Percentiles rank a stretch among this genome's conserved stretches.
These are phyloP conservation scores for Xylariaceae sp. DNA, from an alignment of 2,329 filamentous ascomycete species.

Conservation along the genomic window DNA sequence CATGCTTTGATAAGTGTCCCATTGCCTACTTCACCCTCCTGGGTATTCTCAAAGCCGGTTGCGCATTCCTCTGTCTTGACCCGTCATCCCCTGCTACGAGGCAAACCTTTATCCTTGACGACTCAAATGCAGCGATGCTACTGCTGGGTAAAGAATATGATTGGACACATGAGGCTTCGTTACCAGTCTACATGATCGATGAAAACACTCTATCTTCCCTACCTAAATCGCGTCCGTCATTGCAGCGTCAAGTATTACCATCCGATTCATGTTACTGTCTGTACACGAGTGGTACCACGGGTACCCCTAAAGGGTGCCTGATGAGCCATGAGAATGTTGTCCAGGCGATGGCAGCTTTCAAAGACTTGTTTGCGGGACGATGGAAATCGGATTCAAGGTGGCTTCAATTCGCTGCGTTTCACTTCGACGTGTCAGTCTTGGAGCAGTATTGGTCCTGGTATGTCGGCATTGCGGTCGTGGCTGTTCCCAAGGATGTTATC, in stretches of 20 bases:
- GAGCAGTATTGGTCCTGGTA: constrained; percentile 97
- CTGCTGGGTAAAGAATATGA: constrained; percentile 44
- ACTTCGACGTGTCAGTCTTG: constrained; percentile 89
- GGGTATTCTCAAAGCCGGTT: constrained; percentile 76
- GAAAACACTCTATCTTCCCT: constrained; percentile 29
- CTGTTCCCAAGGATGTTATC: constrained; percentile 76
- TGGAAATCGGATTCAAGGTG: constrained; percentile 72
- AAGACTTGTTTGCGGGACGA: constrained; percentile 67
- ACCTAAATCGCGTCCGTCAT: constrained; percentile 22
- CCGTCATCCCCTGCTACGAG: constrained; percentile 64
- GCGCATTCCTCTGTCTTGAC: constrained; percentile 75
- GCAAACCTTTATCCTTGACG: constrained; percentile 71
- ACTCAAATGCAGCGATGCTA: constrained; percentile 62
- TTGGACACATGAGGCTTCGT: constrained; percentile 33
- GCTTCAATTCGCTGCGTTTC: constrained; percentile 90
- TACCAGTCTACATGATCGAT: constrained; percentile 34
- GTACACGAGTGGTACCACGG: constrained; percentile 84
- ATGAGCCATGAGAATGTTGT: constrained; percentile 85
- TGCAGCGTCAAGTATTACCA: constrained; percentile 35
- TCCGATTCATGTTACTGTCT: constrained; percentile 71
- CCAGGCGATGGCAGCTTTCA: constrained; percentile 84
- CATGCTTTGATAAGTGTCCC: constrained; percentile 80
- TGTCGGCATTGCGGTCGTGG: constrained; percentile 77
- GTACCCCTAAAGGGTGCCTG: constrained; percentile 80
- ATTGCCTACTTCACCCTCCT: constrained; percentile 79